Percentiles rank a stretch among this genome's conserved stretches.
Evolutionary conservation across 805 yeast species (phyloP).

Genomic region (Teunomyces barrocoloradensis): DNA sequence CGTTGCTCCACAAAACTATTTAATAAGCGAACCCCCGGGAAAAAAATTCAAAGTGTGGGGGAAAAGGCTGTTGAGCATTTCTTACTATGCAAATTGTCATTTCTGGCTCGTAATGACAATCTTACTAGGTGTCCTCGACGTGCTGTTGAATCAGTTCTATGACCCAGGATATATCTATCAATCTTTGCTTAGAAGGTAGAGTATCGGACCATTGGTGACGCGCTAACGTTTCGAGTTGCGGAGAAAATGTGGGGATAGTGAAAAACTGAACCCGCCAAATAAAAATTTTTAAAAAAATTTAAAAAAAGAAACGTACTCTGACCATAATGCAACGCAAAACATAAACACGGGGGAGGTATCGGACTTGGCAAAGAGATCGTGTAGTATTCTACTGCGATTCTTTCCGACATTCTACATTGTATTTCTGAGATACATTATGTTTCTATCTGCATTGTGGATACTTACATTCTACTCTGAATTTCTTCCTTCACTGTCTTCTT

Average conservation of each 20-base stretch:
- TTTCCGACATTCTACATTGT: not conserved
- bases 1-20: constrained; percentile 4
- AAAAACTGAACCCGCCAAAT: not conserved
- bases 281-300: not conserved
- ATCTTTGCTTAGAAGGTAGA: not conserved
- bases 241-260: not conserved
- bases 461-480: not conserved
- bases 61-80: not conserved
- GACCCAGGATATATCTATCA: too few relatives aligned
- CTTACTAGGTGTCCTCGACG: too few relatives aligned
- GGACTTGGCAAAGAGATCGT: not conserved
- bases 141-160: too few relatives aligned
- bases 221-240: not conserved
- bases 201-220: not conserved
- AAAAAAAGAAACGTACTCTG: not conserved
- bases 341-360: not conserved
- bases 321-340: not conserved
- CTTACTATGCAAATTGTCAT: not conserved
- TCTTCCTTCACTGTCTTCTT: not conserved
- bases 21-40: not conserved
- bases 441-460: not conserved
- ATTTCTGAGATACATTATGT: not conserved
- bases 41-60: not conserved
- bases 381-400: not conserved
- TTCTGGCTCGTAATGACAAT: too few relatives aligned